Conservation (phyloP, 495 filamentous ascomycete species). For the Saxophila tyrrhenica region DNA sequence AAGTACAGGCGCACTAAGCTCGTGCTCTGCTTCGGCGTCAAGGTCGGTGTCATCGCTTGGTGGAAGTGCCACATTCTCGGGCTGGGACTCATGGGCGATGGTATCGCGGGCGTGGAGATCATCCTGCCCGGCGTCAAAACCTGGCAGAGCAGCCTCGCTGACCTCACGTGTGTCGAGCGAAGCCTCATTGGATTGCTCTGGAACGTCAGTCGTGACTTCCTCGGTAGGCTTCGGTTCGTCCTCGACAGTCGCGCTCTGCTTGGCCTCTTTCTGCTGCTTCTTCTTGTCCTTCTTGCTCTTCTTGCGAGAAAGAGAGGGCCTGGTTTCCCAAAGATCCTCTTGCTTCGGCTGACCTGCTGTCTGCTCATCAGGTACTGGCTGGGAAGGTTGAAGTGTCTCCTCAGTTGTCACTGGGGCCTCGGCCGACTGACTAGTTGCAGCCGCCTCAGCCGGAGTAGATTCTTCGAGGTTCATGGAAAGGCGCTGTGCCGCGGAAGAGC, state of each 20-base stretch:
- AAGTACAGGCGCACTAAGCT: too few relatives aligned
- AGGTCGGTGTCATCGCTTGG: neutral
- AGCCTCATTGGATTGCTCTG: neutral
- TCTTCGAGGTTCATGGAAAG: neutral
- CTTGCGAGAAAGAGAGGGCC: neutral
- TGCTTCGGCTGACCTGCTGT: neutral
- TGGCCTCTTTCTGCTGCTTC: neutral
- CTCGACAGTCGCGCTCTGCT: neutral
- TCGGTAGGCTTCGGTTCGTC: neutral
- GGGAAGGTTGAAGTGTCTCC: neutral
- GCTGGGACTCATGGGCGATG: neutral
- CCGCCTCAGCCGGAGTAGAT: neutral
- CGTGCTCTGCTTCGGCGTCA: too few relatives aligned
- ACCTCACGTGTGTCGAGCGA: neutral
- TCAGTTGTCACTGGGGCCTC: neutral
- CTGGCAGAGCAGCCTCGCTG: neutral
- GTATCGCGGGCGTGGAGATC: too few relatives aligned
- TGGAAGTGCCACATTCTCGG: neutral
- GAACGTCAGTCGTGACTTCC: neutral
- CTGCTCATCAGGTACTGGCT: neutral
- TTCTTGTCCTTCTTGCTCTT: slow-evolving; percentile 8
- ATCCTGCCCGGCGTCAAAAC: neutral
- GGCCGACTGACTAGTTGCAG: neutral
- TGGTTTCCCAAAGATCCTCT: neutral
- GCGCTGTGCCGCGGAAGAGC: neutral